phyloP scores from a whole-genome alignment of 345 rosid species.

The Pseudoturritis turrita region DNA sequence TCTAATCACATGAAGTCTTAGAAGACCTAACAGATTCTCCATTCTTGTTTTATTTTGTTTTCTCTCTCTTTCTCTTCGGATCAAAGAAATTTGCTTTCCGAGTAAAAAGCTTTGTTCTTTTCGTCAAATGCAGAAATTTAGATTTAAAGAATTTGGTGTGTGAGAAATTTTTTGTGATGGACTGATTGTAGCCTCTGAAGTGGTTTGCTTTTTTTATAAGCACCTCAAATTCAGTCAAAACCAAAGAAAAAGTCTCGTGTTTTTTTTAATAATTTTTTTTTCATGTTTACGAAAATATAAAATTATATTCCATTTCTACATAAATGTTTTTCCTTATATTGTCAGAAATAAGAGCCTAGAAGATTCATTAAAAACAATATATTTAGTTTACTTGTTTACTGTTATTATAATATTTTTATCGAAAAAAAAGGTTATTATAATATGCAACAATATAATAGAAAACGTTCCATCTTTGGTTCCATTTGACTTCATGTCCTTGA shows the following conservation, averaged over 20 bases:
- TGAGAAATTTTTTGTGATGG: not conserved
- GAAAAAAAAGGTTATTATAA: too few species aligned
- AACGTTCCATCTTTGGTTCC: not conserved
- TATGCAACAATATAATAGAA: not conserved
- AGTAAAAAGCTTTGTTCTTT: not conserved
- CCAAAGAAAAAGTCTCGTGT: not conserved
- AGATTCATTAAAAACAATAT: not conserved
- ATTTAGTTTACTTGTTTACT: not conserved
- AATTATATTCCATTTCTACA: not conserved
- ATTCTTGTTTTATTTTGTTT: constrained; percentile 24
- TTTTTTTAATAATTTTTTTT: not conserved
- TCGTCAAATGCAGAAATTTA: not conserved
- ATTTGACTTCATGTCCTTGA: not conserved
- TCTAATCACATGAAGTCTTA: constrained; percentile 58
- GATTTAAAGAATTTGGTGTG: not conserved
- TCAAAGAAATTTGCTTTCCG: not conserved
- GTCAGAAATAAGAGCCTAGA: not conserved
- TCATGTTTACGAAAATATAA: not conserved
- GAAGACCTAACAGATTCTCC: constrained; percentile 72
- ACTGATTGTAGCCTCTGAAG: constrained; percentile 2
- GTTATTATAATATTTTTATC: too few species aligned
- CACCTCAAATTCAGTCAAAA: constrained; percentile 15
- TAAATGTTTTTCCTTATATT: not conserved
- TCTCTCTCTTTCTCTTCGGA: not conserved
- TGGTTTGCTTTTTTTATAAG: not conserved